A percentile compares a stretch with the other conserved stretches of the same genome.
phyloP scores from a whole-genome alignment of 2,329 filamentous ascomycete species.

The Xylariaceae sp. region DNA sequence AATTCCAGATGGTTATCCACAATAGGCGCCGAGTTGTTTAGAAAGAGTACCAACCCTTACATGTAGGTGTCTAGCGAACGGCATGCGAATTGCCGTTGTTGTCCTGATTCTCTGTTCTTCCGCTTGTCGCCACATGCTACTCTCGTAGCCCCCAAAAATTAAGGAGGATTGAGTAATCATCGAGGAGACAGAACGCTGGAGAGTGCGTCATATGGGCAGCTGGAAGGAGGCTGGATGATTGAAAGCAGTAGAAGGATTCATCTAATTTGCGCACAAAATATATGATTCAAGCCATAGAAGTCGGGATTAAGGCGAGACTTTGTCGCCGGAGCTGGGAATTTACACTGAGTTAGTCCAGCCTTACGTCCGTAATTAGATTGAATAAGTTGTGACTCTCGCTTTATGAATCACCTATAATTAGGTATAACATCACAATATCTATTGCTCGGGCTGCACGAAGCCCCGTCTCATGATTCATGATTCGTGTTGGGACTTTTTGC shows the following conservation, averaged over 20 bases:
- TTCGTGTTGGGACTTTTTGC: not conserved
- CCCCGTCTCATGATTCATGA: constrained; percentile 4
- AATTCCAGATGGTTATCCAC: constrained; percentile 6
- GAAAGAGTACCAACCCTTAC: constrained; percentile 11
- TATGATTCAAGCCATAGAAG: not conserved
- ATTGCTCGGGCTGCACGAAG: too few species aligned
- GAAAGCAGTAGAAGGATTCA: not conserved
- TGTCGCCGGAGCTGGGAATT: too few species aligned
- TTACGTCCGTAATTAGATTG: too few species aligned
- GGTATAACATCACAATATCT: too few species aligned
- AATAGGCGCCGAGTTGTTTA: constrained; percentile 8
- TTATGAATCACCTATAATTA: too few species aligned
- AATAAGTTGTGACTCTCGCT: too few species aligned
- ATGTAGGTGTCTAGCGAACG: constrained; percentile 19
- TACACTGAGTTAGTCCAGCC: too few species aligned
- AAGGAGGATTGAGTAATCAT: constrained; percentile 7
- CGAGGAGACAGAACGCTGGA: not conserved
- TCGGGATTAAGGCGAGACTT: too few species aligned
- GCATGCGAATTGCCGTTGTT: constrained; percentile 14
- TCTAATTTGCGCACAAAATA: not conserved
- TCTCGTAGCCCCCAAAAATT: not conserved
- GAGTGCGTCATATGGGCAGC: too few species aligned
- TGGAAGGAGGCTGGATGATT: not conserved
- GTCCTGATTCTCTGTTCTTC: constrained; percentile 10
- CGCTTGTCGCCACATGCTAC: constrained; percentile 13